Evolutionary conservation across 1,139 yeast genomes (phyloP), one percentile per base, ranked within the genome.

Genomic region (Zygoascus hellenicus): DNA sequence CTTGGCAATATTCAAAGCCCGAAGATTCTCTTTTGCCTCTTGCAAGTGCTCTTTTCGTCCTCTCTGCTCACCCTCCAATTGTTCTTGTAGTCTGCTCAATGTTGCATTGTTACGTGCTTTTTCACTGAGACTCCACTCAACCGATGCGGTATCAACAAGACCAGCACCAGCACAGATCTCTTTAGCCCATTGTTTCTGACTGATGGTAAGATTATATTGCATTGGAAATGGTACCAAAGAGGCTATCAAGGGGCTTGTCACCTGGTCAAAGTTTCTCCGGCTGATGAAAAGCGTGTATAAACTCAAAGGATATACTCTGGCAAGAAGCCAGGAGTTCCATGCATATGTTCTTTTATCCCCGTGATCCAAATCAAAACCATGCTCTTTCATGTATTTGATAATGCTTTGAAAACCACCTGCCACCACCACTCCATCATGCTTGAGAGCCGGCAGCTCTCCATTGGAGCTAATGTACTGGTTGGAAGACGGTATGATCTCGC

Each of bases 151-250:
- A 19, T 33, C 36, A 7, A 48, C 44, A 10, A 55, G 45, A 5
- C 55, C 57, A 1, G 48, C 49, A 9, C 38, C 64, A 49, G 52
- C 69, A 69, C 75, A 78, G 59, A 57, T 68, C 59, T 58, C 68
- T 62, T 51, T 55, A 1, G 92, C 89, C 14, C 62, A 55, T 32
- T 69, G 61, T 57, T 77, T 71, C 51, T 77, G 74, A 42, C 71
- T 70, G 48, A 83, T 60, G 0, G 95, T 89, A 37, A 85, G 81
- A 52, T 80, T 81, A 63, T 86, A 87, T 77, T 87, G 90, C 82
- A 86, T 79, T 5, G 96, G 96, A 65, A 87, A 87, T 2, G 92
- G 87, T 32, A 86, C 68, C 52, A 80, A 72, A 3, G 67, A 57
- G 33, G 77, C 70, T 60, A 83, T 81, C 26, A 77, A 62, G 41